Conservation (phyloP, 139 green algal species). For the Spirogloea muscicola region DNA sequence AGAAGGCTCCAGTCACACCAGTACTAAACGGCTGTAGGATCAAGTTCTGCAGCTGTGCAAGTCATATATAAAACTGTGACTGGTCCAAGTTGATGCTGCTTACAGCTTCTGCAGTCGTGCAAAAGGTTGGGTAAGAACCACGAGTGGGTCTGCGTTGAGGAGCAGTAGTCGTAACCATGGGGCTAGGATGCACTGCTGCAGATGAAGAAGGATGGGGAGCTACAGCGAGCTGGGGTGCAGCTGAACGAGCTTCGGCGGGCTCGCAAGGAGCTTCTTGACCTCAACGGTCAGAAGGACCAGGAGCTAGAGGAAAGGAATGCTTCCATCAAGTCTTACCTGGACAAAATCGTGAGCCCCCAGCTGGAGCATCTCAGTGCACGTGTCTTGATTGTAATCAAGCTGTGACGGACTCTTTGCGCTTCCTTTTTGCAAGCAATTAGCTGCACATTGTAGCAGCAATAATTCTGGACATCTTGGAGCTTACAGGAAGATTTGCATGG, state of each 20-base stretch:
- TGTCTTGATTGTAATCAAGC: conserved; percentile 2
- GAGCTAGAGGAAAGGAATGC: conserved; percentile 44
- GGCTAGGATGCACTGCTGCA: conserved; percentile 8
- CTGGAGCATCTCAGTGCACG: not conserved
- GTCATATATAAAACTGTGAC: not conserved
- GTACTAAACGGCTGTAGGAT: not conserved
- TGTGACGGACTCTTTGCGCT: too few relatives aligned
- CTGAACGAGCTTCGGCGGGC: conserved; percentile 3
- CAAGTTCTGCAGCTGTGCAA: not conserved
- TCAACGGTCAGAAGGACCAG: conserved; percentile 41
- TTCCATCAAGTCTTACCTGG: conserved; percentile 42
- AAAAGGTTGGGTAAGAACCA: not conserved
- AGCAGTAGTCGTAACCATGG: not conserved
- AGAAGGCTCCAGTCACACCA: not conserved
- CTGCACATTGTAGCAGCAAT: too few relatives aligned
- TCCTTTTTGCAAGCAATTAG: too few relatives aligned
- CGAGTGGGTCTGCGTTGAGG: not conserved
- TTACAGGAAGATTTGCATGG: too few relatives aligned
- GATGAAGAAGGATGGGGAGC: conserved; percentile 22
- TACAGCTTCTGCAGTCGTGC: not conserved
- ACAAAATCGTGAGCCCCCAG: conserved; percentile 32
- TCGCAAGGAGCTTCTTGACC: not conserved
- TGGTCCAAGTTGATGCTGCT: not conserved
- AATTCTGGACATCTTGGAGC: too few relatives aligned
- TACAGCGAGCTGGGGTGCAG: conserved; percentile 20